Conservation (phyloP, 257 asterid genomes). For the Marsdenia floribunda region DNA sequence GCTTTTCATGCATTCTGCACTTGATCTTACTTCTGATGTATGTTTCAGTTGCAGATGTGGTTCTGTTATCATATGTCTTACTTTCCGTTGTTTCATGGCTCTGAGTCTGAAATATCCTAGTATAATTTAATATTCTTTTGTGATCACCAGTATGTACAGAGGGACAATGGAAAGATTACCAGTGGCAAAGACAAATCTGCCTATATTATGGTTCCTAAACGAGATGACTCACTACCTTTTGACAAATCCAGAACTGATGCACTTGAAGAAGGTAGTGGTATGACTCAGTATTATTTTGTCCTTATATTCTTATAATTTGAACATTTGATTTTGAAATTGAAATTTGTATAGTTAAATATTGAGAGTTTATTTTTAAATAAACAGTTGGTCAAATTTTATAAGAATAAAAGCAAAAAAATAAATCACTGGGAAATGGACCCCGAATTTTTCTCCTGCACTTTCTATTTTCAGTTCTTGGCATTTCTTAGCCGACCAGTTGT, state of each 20-base stretch:
- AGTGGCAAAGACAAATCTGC: slow-evolving; percentile 57
- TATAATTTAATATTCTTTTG: slow-evolving; percentile 12
- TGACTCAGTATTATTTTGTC: neutral
- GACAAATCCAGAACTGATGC: slow-evolving; percentile 44
- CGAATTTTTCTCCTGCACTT: neutral
- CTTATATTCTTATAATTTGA: neutral
- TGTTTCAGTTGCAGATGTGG: neutral
- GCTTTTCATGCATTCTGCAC: neutral
- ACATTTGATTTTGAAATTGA: too few species aligned
- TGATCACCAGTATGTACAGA: slow-evolving; percentile 54
- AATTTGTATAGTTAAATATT: too few species aligned
- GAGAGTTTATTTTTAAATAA: too few species aligned
- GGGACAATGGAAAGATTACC: slow-evolving; percentile 51
- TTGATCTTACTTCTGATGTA: neutral
- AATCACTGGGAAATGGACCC: too few species aligned
- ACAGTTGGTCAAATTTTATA: too few species aligned
- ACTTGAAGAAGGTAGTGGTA: slow-evolving; percentile 57
- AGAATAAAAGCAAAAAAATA: too few species aligned
- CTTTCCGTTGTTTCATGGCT: neutral
- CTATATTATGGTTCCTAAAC: slow-evolving; percentile 39
- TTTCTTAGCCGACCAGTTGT: neutral
- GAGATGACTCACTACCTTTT: slow-evolving; percentile 40
- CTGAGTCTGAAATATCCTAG: neutral
- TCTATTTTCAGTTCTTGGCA: neutral
- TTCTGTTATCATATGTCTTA: neutral